Base-by-base conservation (phyloP, 345 rosid species). In the Combretum micranthum region DNA sequence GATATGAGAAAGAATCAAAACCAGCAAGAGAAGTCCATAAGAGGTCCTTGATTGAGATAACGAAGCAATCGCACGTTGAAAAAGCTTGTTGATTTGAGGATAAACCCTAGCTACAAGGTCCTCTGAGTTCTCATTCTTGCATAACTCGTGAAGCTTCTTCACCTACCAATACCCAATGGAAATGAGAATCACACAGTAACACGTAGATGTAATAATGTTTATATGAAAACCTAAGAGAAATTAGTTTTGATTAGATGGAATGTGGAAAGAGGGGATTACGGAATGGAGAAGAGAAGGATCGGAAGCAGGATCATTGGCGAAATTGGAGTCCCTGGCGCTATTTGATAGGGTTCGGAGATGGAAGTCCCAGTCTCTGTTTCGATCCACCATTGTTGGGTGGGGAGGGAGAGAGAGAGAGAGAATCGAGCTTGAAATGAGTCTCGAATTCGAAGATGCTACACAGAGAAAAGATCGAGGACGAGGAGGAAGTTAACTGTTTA, bases 91-190 rank as follows among this genome's bases (percentile, higher is more conserved):
- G 47, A 89, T 55, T 45, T 77, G 94, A 0, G 96, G 94, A 73
- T 82, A 89, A 65, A 86, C 77, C 73, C 99, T 83, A 22, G 96
- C 96, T 42, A 89, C 82, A 57, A 89, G 70, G 67, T 93, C 96
- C 74, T 89, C 94, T 6, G 90, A 83, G 13, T 79, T 80, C 64
- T 80, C 87, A 49, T 69, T 66, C 66, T 78, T 80, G 58, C 99
- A 89, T 43, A 93, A 70, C 42, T 84, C 89, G 56, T 77, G 72
- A 15, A 93, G 77, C 64, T 68, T 89, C 72, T 79, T 89, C 53
- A 89, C 95, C 97, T 84, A 61, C 47, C 44, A 51, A 46, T 52
- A 47, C 44, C 54, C 53, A 54, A 55, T 18, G 17, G 15, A 50
- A 58, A 12, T 48, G 19, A 4, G 10, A 44, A 53, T 6, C 9